Conservation (phyloP, 768 basidiomycete species). For the Pleurotus salmoneostramineus region DNA sequence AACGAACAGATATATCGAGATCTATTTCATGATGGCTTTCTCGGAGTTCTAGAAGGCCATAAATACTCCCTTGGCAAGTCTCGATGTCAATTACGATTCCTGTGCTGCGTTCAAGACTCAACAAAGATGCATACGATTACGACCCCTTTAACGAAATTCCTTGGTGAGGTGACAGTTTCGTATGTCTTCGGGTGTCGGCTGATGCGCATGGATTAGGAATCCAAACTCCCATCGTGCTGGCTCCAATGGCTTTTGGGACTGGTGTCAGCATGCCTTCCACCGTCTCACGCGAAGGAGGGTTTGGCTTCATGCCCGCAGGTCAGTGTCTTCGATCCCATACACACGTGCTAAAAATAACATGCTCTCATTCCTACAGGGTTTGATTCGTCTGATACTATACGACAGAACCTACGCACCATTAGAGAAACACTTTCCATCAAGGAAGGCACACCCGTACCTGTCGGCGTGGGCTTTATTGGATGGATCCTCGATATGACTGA, state of each 20-base stretch:
- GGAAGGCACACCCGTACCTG: constrained; percentile 33
- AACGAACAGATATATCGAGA: too few relatives aligned
- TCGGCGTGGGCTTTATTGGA: constrained; percentile 56
- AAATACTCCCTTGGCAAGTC: too few relatives aligned
- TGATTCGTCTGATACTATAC: constrained; percentile 28
- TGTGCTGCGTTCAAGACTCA: too few relatives aligned
- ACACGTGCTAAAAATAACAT: neutral
- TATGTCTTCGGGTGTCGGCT: neutral
- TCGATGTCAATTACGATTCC: too few relatives aligned
- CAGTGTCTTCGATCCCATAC: neutral
- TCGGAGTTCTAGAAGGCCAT: too few relatives aligned
- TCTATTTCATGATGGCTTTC: too few relatives aligned
- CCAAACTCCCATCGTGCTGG: constrained; percentile 45
- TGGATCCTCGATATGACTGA: constrained; percentile 50
- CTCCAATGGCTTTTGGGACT: constrained; percentile 53
- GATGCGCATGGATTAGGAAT: constrained; percentile 28
- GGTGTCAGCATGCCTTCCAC: constrained; percentile 30
- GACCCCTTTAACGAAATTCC: neutral
- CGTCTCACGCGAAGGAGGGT: constrained; percentile 50
- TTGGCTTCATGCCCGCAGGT: constrained; percentile 56
- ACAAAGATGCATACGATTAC: neutral
- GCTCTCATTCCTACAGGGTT: constrained; percentile 28
- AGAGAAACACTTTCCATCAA: constrained; percentile 28
- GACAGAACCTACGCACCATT: constrained; percentile 33
- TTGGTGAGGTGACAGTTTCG: neutral